Evolutionary conservation across 2,329 filamentous ascomycete species (phyloP), one percentile per base, ranked within the genome.

Genomic region (Hypoxylon sp.): DNA sequence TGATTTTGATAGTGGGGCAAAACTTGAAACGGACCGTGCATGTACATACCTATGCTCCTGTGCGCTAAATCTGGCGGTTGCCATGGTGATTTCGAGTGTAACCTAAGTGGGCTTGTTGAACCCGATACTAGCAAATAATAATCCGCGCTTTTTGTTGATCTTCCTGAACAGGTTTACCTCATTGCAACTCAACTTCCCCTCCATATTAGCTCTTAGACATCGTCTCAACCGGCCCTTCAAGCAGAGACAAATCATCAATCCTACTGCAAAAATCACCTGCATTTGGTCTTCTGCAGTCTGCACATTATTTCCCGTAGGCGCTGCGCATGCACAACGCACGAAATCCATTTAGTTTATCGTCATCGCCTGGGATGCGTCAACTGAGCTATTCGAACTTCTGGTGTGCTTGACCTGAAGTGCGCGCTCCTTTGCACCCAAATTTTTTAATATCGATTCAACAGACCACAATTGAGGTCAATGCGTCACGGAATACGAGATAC

Each of bases 111-210:
- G 31, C 48, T 42, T 13, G 33, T 53, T 50, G 19, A 63, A 42
- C n/a, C n/a, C 14, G 26, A 53, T 39, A 31, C 61, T 68, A 48
- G 63, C 72, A 69, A 69, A 72, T 69, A 69, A 71, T 59, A 72
- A 59, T 48, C n/a, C 54, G 39, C 57, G 66, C 31, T 58, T 54
- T 39, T 76, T 76, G 74, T 75, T 76, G 75, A 75, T 75, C 70
- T 71, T 33, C 69, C 63, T 60, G 26, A 65, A 65, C 33, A 19
- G 54, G 65, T 63, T 71, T 64, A 59, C 66, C 42, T 44, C 35
- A 42, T 59, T 69, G 63, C 67, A 66, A 26, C 60, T 57, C 63
- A 62, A 58, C 47, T 72, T 71, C 70, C 69, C 74, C 74, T 75
- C 73, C 71, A 73, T 65, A 53, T 64, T 58, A 57, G 47, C 48